Base-by-base conservation (phyloP, 2,329 filamentous ascomycete genomes). In the Clonostachys sp. region DNA sequence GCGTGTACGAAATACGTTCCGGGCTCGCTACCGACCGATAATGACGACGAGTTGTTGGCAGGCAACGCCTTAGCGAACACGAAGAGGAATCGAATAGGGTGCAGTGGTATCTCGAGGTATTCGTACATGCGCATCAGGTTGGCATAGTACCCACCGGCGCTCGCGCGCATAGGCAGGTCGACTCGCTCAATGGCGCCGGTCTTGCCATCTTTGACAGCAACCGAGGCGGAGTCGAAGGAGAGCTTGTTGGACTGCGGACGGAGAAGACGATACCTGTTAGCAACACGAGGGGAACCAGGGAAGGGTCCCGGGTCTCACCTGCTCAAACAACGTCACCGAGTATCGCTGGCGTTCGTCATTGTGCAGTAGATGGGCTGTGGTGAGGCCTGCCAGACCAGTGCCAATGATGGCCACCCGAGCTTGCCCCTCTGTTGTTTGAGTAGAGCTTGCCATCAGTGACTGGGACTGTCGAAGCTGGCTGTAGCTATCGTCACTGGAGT, bases 101-200 rank as follows among this genome's bases (percentile, higher is more conserved):
- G 68, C 49, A 79, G 77, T 6, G 62, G 61, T 12, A 84, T 65
- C 3, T 65, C 70, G 5, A 84, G 61, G 52, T 80, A 66, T 24
- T 75, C 65, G 58, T 83, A 83, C 73, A 84, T 77, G 24, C 67
- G 65, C 51, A 69, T 71, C 44, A 84, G 61, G 50, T 81, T 78
- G 42, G 61, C 57, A 55, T 84, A 83, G 59, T 78, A 84, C 17
- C 68, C 66, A 8, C 57, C 61, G 1, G 63, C 62, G 46, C 57
- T 59, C 5, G 64, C 63, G 24, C 68, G 66, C 61, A 67, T 67
- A 5, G 68, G 68, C 5, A 71, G 47, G 45, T 71, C 67, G 34
- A 71, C 56, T 10, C 65, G 61, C 50, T 71, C 68, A 8, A 53
- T 51, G 2, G 46, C 14, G 40, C 58, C 59, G 7, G 60, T 62